Evolutionary conservation across 768 basidiomycete genomes (phyloP).

Genomic region (Imleria badia): DNA sequence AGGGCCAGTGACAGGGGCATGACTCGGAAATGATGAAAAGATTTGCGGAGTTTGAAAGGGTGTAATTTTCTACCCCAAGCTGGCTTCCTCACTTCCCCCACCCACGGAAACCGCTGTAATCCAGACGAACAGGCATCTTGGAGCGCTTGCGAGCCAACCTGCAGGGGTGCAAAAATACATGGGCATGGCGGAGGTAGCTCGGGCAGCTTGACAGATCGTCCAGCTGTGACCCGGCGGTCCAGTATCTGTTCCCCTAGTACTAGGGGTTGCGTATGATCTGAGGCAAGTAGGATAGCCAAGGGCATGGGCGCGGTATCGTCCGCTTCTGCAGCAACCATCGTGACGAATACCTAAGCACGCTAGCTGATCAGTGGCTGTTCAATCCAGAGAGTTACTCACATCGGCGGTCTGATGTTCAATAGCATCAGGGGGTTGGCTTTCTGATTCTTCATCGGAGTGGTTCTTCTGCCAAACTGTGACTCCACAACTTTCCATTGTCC

Average conservation of each 20-base stretch:
- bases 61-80: too few species aligned
- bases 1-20: too few species aligned
- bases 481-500: neutral
- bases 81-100: too few species aligned
- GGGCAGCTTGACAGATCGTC: neutral
- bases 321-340: neutral
- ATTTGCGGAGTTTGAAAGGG: too few species aligned
- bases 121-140: too few species aligned
- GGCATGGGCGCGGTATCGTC: too few species aligned
- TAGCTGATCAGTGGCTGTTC: too few species aligned
- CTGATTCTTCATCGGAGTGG: neutral
- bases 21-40: too few species aligned
- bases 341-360: neutral
- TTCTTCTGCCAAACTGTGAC: neutral
- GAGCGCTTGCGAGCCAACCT: neutral
- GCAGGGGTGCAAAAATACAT: neutral
- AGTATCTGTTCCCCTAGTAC: neutral
- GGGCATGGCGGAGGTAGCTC: neutral
- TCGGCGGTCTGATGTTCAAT: neutral
- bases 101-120: too few species aligned
- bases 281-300: neutral
- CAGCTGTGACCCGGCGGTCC: neutral
- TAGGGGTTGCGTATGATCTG: neutral
- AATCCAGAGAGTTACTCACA: neutral
- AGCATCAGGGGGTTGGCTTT: neutral